Evolutionary conservation across 768 basidiomycete genomes (phyloP).

Genomic region (Nidularia pulvinata): DNA sequence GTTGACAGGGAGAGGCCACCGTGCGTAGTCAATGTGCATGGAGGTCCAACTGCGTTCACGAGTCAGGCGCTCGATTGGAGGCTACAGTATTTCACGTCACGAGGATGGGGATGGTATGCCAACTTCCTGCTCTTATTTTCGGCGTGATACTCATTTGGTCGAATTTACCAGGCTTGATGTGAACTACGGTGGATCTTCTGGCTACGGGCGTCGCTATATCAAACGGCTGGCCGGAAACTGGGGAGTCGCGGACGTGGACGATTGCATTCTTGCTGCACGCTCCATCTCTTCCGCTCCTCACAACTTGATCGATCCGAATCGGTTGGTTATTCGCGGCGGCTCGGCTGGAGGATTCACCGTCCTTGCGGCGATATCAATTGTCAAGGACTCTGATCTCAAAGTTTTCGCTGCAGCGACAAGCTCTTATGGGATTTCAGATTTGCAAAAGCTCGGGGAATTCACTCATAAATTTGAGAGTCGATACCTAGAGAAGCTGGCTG

Average conservation of each 20-base stretch:
- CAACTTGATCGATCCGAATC: slow-evolving; percentile 60
- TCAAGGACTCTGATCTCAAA: slow-evolving; percentile 31
- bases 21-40: slow-evolving; percentile 63
- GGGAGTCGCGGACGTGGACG: slow-evolving; percentile 75
- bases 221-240: slow-evolving; percentile 62
- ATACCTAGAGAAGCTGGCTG: slow-evolving; percentile 63
- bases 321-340: slow-evolving; percentile 69
- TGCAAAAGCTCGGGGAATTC: slow-evolving; percentile 51
- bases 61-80: slow-evolving; percentile 48
- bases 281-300: slow-evolving; percentile 42
- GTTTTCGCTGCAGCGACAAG: slow-evolving; percentile 67
- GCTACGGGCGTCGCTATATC: slow-evolving; percentile 71
- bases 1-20: slow-evolving; percentile 61
- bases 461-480: slow-evolving; percentile 75
- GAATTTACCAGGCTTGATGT: slow-evolving; percentile 57
- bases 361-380: slow-evolving; percentile 44
- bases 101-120: slow-evolving; percentile 71
- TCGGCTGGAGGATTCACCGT: slow-evolving; percentile 78
- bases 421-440: slow-evolving; percentile 69
- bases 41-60: slow-evolving; percentile 62
- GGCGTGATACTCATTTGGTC: slow-evolving; percentile 2
- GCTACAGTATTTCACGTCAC: slow-evolving; percentile 67
- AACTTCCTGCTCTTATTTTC: background rate
- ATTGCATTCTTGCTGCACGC: slow-evolving; percentile 58
- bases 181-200: slow-evolving; percentile 75